Conservation (phyloP, 192 early-diverging fungal species). For the Backusella tarrabulga region DNA sequence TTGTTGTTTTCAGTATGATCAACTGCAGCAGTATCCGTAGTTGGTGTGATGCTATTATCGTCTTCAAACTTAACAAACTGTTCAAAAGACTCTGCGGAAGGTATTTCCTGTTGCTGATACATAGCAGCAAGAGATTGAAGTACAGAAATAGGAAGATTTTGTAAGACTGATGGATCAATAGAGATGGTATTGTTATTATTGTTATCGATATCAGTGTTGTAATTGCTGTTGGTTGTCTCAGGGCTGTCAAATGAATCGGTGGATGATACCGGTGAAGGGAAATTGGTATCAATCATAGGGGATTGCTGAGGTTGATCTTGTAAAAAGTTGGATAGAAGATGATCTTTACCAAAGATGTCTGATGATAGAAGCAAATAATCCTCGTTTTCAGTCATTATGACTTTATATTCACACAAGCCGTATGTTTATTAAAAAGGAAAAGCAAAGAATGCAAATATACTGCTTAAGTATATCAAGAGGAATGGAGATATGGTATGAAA, state of each 20-base stretch:
- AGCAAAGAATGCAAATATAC: background rate
- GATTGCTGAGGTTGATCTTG: constrained; percentile 10
- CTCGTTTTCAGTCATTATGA: constrained; percentile 10
- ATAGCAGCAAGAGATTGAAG: constrained; percentile 13
- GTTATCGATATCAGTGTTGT: background rate
- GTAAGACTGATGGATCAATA: constrained; percentile 1
- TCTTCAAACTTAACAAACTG: constrained; percentile 35
- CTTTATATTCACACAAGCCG: background rate
- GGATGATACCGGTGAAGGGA: background rate
- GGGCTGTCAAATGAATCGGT: constrained; percentile 10
- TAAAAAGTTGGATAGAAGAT: constrained; percentile 3
- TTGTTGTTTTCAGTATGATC: background rate
- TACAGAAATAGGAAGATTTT: constrained; percentile 11
- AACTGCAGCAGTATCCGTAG: background rate
- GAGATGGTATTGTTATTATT: background rate
- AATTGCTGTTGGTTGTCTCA: background rate
- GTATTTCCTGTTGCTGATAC: constrained; percentile 13
- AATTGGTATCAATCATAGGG: constrained; percentile 9
- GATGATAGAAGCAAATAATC: constrained; percentile 10
- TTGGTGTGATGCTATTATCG: constrained; percentile 1
- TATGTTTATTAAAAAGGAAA: background rate
- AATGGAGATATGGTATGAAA: background rate
- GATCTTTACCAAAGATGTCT: constrained; percentile 14
- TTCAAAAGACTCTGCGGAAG: constrained; percentile 8
- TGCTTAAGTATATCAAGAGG: background rate